phyloP scores from a whole-genome alignment of 148 eudicot genomes.

The Amaranthus cruentus region DNA sequence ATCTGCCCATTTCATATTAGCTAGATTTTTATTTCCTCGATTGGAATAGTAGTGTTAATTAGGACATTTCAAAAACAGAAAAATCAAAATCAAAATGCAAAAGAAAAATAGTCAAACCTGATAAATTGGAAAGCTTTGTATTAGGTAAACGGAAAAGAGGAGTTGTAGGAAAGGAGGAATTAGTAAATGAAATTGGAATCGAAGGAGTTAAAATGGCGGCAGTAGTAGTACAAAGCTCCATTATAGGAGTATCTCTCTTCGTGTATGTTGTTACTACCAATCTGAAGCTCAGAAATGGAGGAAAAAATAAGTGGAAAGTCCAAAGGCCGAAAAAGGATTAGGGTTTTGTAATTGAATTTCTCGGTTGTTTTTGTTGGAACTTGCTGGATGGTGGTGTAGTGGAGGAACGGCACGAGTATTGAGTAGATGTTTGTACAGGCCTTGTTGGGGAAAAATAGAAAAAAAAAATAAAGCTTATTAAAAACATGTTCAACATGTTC shows the following conservation, averaged over 20 bases:
- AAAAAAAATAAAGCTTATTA: too few species aligned
- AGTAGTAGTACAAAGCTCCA: slow-evolving; percentile 22
- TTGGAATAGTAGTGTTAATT: too few species aligned
- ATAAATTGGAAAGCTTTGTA: background rate
- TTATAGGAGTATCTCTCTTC: slow-evolving; percentile 4
- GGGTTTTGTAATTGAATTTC: background rate
- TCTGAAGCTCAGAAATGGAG: background rate
- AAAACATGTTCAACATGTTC: too few species aligned
- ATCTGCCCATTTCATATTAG: too few species aligned
- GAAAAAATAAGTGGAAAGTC: background rate
- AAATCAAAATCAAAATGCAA: background rate
- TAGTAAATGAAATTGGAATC: background rate
- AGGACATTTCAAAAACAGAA: background rate
- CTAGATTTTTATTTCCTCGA: too few species aligned
- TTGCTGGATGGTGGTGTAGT: background rate
- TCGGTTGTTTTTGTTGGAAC: background rate
- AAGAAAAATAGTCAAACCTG: slow-evolving; percentile 9
- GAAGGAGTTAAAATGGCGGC: background rate
- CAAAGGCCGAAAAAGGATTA: background rate
- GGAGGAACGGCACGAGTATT: background rate
- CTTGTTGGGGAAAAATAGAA: too few species aligned
- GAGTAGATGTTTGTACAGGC: too few species aligned
- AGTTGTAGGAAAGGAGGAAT: background rate
- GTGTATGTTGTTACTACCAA: background rate
- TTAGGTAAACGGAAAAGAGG: slow-evolving; percentile 5